Base-by-base conservation (phyloP, 345 rosid genomes). In the Melaleuca quinquenervia region DNA sequence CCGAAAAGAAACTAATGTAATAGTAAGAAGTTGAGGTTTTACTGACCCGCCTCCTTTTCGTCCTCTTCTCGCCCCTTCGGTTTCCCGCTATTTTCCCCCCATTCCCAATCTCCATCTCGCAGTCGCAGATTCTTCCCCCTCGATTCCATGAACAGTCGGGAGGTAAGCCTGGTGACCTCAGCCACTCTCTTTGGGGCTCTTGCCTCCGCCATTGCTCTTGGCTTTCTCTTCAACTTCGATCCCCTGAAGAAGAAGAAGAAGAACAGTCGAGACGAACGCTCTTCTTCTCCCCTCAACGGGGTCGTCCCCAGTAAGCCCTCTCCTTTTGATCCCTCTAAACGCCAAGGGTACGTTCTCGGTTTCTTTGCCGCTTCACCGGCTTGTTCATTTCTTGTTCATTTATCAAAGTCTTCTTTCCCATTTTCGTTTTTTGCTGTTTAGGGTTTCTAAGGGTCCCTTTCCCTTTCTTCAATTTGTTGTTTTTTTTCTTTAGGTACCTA, bases 251-350 rank as follows among this genome's bases (percentile, higher is more conserved):
- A 50, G 36, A 82, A 15, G 29, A 50, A n/a, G 54, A 82, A 29
- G 5, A 52, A 27, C 29, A 7, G 24, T 44, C 52, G 60, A 22
- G n/a, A 44, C 2, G 75, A 54, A 84, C 29, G 49, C n/a, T 29
- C 52, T 64, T 70, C 56, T 53, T 87, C 94, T 26, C 50, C 89
- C 1, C 84, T 49, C 50, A 89, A 93, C 90, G 89, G 91, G 52
- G 89, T 14, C 85, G 54, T 87, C 85, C 84, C 95, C 16, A 85
- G 86, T 86, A 89, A 85, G 86, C 58, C 49, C 88, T 91, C 91
- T 89, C 98, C 98, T 53, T 96, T 90, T 76, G 96, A 95, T 87
- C 93, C 98, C 45, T 88, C 93, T 36, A 97, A 97, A 83, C 96
- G 99, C 84, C 91, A 93, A 45, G 95, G 95, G 98, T 97, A 82